Percentiles rank a stretch among this genome's conserved stretches.
phyloP scores from a whole-genome alignment of 441 rosid species.

The Pelargonium australe region DNA sequence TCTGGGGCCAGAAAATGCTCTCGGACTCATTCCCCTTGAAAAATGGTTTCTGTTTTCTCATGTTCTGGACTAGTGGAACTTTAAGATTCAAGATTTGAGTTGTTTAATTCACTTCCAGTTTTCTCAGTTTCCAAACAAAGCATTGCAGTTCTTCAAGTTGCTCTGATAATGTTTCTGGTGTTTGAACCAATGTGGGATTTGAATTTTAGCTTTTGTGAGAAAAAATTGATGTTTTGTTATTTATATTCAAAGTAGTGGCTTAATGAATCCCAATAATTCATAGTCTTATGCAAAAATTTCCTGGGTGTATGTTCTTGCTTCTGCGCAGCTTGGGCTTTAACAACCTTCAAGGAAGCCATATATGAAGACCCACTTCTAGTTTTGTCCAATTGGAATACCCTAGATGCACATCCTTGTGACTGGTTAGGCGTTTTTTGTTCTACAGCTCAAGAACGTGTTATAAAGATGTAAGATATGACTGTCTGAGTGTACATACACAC shows the following conservation, averaged over 20 bases:
- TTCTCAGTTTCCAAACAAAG: slow-evolving; percentile 12
- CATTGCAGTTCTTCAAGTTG: slow-evolving; percentile 5
- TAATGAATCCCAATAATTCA: slow-evolving; percentile 3
- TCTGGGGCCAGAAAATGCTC: background rate
- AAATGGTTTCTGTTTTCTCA: background rate
- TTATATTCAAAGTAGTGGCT: background rate
- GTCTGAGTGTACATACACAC: background rate
- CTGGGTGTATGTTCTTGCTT: slow-evolving; percentile 20
- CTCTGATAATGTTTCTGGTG: slow-evolving; percentile 9
- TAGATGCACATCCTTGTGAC: slow-evolving; percentile 75
- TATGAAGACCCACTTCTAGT: slow-evolving; percentile 71
- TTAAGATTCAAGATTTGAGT: background rate
- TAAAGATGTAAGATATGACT: slow-evolving; percentile 61
- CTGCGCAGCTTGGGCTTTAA: slow-evolving; percentile 60
- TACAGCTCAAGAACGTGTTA: slow-evolving; percentile 49
- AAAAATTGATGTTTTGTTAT: slow-evolving; percentile 4
- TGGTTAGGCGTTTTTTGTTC: slow-evolving; percentile 73
- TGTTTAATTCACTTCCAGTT: slow-evolving; percentile 3
- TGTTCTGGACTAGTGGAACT: background rate
- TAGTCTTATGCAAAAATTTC: slow-evolving; percentile 9
- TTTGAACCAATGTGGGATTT: slow-evolving; percentile 6
- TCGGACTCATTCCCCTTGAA: background rate
- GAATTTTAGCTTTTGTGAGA: slow-evolving; percentile 1
- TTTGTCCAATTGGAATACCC: slow-evolving; percentile 71
- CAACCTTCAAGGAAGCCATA: slow-evolving; percentile 72